Evolutionary conservation across 106 monocot genomes (phyloP), one percentile per base, ranked within the genome.

Genomic region (Hemerocallis citrina): DNA sequence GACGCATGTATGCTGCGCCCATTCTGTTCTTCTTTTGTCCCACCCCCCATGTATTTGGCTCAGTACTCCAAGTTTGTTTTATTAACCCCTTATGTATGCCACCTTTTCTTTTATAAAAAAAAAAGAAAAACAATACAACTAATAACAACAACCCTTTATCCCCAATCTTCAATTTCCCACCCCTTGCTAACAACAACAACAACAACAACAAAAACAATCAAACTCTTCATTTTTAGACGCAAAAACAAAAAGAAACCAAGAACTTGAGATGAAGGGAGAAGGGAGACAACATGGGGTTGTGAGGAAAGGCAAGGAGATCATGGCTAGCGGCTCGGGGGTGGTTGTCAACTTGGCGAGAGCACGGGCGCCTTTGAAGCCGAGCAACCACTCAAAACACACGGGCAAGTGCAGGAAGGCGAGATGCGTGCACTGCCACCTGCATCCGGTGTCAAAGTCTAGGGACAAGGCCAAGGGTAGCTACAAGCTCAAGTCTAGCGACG

Each of bases 381-480:
- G 74, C 4, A 72, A 72, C 75, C 81, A 70, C 46, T 92, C 92
- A 1, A 83, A 75, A 56, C 66, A 42, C 83, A 75, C 87, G 43
- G 80, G 76, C 46, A 73, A 68, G 64, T 80, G 88, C 66, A 71
- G 68, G 56, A 69, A 43, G 58, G 52, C 61, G 2, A 30, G 77
- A 59, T 77, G 79, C 70, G 10, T 21, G 30, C 59, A 16, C 3
- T 73, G 79, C 76, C 81, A 78, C 66, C 34, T 30, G 41, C 70
- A 66, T 21, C 79, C 73, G 0, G 67, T 70, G 35, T 49, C 79
- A 32, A 92, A 86, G 67, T 79, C 91, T 15, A 74, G 51, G 42
- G 75, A 77, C 66, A 92, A 86, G 80, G 68, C 66, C n/a, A 92
- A 92, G 57, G 86, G 91, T 1, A 34, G 57, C 3, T 47, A 71